phyloP scores from a whole-genome alignment of 2,329 filamentous ascomycete species.

The Exophiala oligosperma region DNA sequence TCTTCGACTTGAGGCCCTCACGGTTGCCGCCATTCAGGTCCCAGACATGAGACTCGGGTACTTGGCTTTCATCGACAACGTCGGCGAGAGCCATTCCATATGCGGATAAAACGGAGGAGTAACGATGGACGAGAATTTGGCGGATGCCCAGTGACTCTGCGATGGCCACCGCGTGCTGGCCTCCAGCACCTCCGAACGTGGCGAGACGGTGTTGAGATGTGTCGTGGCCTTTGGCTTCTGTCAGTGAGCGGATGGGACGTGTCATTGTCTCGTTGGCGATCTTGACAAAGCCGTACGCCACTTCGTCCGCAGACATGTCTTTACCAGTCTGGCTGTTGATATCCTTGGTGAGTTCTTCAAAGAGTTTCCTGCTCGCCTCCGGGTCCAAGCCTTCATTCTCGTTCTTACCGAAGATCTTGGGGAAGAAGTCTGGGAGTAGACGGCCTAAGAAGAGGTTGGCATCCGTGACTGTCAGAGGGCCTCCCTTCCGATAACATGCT shows the following conservation, averaged over 20 bases:
- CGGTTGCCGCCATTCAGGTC: conserved; percentile 59
- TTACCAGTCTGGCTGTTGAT: conserved; percentile 69
- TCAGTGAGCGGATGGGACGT: conserved; percentile 82
- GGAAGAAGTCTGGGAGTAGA: conserved; percentile 88
- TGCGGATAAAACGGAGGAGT: conserved; percentile 87
- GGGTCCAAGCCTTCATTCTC: conserved; percentile 80
- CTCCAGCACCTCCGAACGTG: conserved; percentile 88
- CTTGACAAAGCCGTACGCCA: conserved; percentile 88
- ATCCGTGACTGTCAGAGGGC: conserved; percentile 86
- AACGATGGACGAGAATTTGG: conserved; percentile 84
- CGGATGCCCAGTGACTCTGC: conserved; percentile 80
- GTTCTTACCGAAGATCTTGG: conserved; percentile 89
- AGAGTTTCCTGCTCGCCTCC: conserved; percentile 71
- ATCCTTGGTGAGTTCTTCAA: conserved; percentile 72
- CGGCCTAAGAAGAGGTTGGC: conserved; percentile 87
- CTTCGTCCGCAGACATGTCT: conserved; percentile 75
- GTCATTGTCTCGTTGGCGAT: conserved; percentile 93
- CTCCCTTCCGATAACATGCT: conserved; percentile 89
- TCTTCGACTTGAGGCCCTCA: conserved; percentile 67
- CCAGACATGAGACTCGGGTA: conserved; percentile 59
- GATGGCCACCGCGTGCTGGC: conserved; percentile 89
- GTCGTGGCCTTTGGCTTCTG: conserved; percentile 89
- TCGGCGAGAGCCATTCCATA: conserved; percentile 93
- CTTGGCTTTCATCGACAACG: conserved; percentile 84
- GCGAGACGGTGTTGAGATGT: conserved; percentile 87